Conservation (phyloP, 208 protist genomes). For the Trypanosomatidae sp. region DNA sequence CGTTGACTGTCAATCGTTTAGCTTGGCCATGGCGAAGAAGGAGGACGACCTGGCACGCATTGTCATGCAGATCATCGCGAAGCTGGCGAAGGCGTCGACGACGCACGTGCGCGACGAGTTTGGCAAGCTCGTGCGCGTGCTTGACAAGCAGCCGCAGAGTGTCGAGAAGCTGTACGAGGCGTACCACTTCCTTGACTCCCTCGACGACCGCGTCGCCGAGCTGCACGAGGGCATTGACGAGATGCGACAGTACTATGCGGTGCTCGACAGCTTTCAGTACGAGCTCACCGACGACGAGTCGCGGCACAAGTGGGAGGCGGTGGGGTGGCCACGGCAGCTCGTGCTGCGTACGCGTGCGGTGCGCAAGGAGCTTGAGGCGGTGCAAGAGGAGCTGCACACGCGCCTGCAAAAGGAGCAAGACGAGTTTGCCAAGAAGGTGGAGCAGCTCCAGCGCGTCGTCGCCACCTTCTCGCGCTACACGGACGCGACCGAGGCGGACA, state of each 20-base stretch:
- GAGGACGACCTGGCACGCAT: constrained; percentile 87
- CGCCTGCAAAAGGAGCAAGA: constrained; percentile 87
- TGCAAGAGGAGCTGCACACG: constrained; percentile 87
- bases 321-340: constrained; percentile 89
- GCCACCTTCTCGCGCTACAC: constrained; percentile 89
- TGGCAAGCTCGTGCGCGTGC: constrained; percentile 57
- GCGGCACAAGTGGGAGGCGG: constrained; percentile 86
- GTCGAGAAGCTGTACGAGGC: constrained; percentile 88
- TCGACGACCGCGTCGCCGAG: constrained; percentile 57
- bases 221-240: constrained; percentile 77
- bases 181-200: constrained; percentile 78
- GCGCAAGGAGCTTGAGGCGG: constrained; percentile 82
- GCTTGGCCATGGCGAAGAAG: constrained; percentile 88
- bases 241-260: constrained; percentile 84
- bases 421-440: constrained; percentile 89
- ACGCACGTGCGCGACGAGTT: constrained; percentile 74
- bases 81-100: constrained; percentile 60
- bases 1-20: constrained; percentile 91
- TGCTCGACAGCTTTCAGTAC: constrained; percentile 91
- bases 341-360: constrained; percentile 50
- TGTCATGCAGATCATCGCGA: constrained; percentile 87
- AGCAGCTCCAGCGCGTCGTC: constrained; percentile 86
- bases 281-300: constrained; percentile 90
- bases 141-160: constrained; percentile 78
- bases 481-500: constrained; percentile 80